Percentiles rank a stretch among this genome's conserved stretches.
phyloP scores from a whole-genome alignment of 495 filamentous ascomycete genomes.

The Coniosporium apollinis region DNA sequence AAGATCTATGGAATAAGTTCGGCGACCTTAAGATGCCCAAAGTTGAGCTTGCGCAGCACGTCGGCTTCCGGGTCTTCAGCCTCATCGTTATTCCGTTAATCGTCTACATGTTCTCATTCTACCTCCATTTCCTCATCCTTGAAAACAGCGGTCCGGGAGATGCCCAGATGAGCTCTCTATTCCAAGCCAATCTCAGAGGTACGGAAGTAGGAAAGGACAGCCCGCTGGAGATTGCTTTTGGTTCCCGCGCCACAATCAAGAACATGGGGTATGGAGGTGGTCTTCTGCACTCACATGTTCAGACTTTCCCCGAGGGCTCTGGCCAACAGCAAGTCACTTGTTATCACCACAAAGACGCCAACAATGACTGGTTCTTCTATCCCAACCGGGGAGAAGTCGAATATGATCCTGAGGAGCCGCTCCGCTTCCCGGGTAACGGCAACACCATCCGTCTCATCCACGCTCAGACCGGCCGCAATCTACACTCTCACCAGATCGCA shows the following conservation, averaged over 20 bases:
- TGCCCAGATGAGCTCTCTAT: conserved; percentile 97
- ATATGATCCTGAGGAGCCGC: conserved; percentile 48
- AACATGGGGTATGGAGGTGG: conserved; percentile 99
- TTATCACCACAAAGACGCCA: conserved; percentile 98
- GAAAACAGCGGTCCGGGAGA: conserved; percentile 92
- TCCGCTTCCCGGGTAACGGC: conserved; percentile 63
- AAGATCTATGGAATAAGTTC: conserved; percentile 98
- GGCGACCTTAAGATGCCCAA: conserved; percentile 82
- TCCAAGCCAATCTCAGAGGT: conserved; percentile 88
- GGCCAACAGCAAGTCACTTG: conserved; percentile 92
- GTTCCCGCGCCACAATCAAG: conserved; percentile 84
- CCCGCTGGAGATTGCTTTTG: conserved; percentile 75
- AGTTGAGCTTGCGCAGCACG: conserved; percentile 60
- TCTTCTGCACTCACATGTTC: conserved; percentile 92
- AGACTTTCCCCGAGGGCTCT: conserved; percentile 91
- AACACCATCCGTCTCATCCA: conserved; percentile 79
- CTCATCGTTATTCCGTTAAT: conserved; percentile 73
- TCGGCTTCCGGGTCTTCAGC: conserved; percentile 65
- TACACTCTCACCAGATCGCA: conserved; percentile 80
- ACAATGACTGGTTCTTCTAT: conserved; percentile 99
- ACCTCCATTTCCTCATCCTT: conserved; percentile 77
- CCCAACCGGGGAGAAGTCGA: conserved; percentile 63
- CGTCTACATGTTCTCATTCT: conserved; percentile 92
- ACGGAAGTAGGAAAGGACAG: conserved; percentile 89
- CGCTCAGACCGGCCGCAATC: conserved; percentile 86